These are phyloP conservation scores for Populus tomentosa DNA, from an alignment of 441 rosid genomes.

Conservation along the genomic window DNA sequence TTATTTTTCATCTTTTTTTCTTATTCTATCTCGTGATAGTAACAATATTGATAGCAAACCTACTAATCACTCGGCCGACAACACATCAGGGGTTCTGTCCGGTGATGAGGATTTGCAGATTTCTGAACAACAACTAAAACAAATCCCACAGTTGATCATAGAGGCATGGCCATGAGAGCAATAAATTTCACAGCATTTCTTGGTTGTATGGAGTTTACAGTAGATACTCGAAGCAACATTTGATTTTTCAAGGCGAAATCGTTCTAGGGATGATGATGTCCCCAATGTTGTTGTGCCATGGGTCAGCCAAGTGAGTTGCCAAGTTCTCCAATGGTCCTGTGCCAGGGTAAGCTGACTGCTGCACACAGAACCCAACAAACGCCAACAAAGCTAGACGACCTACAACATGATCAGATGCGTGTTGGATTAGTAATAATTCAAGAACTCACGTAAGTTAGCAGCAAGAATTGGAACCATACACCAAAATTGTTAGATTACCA, in stretches of 20 bases:
- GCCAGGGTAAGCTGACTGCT: slow-evolving; percentile 94
- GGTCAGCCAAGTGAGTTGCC: slow-evolving; percentile 94
- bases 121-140: too few relatives aligned
- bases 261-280: slow-evolving; percentile 60
- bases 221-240: neutral
- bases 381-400: slow-evolving; percentile 94
- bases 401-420: slow-evolving; percentile 10
- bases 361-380: slow-evolving; percentile 89
- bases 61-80: too few relatives aligned
- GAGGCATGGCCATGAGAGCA: slow-evolving; percentile 17
- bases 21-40: too few relatives aligned
- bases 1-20: too few relatives aligned
- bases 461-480: too few relatives aligned
- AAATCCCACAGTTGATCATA: too few relatives aligned
- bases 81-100: too few relatives aligned
- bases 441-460: neutral
- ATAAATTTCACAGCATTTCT: too few relatives aligned
- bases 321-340: slow-evolving; percentile 97
- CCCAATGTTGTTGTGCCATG: slow-evolving; percentile 98
- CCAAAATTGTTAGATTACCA: slow-evolving; percentile 25
- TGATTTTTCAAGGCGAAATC: slow-evolving; percentile 22
- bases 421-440: neutral
- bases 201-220: too few relatives aligned
- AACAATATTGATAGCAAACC: too few relatives aligned
- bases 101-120: too few relatives aligned